These are phyloP conservation scores for Solanum piurae DNA, from an alignment of 257 asterid genomes.

Conservation along the genomic window DNA sequence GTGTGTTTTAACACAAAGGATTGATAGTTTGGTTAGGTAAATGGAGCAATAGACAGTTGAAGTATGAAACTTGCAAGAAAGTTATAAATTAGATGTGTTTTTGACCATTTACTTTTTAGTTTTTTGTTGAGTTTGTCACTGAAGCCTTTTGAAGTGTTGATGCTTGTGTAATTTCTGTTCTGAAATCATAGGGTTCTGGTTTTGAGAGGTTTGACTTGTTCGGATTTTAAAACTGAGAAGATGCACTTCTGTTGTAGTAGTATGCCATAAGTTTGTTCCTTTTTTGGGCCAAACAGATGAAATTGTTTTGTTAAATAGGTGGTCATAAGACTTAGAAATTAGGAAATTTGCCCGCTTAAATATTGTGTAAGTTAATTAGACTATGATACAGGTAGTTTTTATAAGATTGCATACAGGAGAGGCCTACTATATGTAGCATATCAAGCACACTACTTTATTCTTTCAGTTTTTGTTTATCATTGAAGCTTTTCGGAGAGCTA, in stretches of 20 bases:
- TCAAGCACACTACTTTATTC: background rate
- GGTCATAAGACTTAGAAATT: background rate
- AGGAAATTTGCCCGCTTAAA: background rate
- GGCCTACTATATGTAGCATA: background rate
- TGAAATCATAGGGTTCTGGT: background rate
- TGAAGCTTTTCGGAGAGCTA: background rate
- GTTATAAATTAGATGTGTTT: no score
- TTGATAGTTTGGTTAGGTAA: background rate
- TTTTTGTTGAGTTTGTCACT: background rate
- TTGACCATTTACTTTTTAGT: background rate
- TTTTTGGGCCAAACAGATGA: background rate
- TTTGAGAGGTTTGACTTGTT: background rate
- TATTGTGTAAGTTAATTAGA: background rate
- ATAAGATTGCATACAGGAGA: background rate
- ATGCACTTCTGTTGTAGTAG: background rate
- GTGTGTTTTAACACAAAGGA: background rate
- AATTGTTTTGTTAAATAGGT: background rate
- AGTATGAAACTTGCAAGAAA: background rate
- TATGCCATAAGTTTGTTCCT: background rate
- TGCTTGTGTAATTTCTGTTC: background rate
- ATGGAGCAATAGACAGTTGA: background rate
- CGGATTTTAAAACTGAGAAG: background rate
- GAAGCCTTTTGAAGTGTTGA: background rate
- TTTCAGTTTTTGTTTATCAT: background rate
- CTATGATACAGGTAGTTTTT: background rate